Conservation (phyloP, 805 yeast genomes). For the Sugiyamaella marilandica region DNA sequence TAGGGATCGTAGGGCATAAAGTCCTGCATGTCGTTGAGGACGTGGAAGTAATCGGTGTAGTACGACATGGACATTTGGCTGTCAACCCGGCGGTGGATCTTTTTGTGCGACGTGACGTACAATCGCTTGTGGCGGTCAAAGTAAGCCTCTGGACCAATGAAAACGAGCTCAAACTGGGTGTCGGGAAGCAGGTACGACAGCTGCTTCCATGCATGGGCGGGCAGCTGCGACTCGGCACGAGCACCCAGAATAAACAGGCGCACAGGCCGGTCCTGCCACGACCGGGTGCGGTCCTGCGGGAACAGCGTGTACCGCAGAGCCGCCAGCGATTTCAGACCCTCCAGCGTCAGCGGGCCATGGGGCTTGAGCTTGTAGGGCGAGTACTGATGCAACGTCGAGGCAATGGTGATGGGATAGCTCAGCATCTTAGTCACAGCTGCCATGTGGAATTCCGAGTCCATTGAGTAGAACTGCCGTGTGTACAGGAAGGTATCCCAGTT, state of each 20-base stretch:
- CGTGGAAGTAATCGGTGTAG: constrained; percentile 90
- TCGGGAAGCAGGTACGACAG: constrained; percentile 80
- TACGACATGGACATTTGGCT: constrained; percentile 66
- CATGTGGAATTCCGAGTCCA: constrained; percentile 94
- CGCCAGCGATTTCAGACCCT: constrained; percentile 89
- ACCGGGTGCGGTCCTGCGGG: constrained; percentile 56
- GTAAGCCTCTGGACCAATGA: constrained; percentile 89
- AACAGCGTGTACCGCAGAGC: constrained; percentile 87
- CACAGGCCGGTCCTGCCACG: constrained; percentile 79
- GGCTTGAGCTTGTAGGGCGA: constrained; percentile 82
- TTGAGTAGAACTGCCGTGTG: constrained; percentile 86
- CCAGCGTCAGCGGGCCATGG: constrained; percentile 81
- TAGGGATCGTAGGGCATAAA: constrained; percentile 98
- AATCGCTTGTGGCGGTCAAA: constrained; percentile 67
- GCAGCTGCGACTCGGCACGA: constrained; percentile 87
- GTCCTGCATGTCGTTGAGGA: constrained; percentile 84
- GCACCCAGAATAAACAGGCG: constrained; percentile 89
- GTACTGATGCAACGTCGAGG: constrained; percentile 71
- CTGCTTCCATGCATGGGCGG: constrained; percentile 95
- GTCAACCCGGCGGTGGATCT: constrained; percentile 64
- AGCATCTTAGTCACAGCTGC: constrained; percentile 94
- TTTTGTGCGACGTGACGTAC: constrained; percentile 48
- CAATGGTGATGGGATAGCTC: constrained; percentile 88
- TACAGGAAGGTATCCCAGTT: constrained; percentile 93
- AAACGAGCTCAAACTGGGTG: constrained; percentile 76